A percentile compares a stretch with the other conserved stretches of the same genome.
phyloP scores from a whole-genome alignment of 164 flowering plant genomes.

The Tetrastigma voinierianum region DNA sequence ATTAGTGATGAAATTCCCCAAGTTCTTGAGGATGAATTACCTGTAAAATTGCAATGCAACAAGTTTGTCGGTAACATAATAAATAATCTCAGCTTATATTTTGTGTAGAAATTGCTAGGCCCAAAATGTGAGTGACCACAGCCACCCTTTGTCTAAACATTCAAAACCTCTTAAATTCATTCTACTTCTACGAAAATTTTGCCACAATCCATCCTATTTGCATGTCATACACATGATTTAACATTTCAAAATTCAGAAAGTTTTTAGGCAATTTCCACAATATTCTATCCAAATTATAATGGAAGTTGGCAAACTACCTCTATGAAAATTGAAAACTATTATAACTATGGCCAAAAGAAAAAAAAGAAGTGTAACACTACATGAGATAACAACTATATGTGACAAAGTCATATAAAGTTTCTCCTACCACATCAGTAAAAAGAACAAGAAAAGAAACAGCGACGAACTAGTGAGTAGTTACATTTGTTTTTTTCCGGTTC shows the following conservation, averaged over 20 bases:
- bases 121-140: background rate
- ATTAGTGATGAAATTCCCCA: slow-evolving; percentile 39
- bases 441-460: no score
- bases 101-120: background rate
- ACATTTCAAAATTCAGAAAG: background rate
- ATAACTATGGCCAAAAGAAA: no score
- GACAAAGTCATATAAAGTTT: no score
- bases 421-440: no score
- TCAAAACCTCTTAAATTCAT: background rate
- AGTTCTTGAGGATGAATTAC: slow-evolving; percentile 19
- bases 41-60: slow-evolving; percentile 4
- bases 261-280: background rate
- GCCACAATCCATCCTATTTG: background rate
- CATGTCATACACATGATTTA: background rate
- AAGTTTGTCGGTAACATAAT: background rate
- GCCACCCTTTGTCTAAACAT: background rate
- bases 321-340: no score
- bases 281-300: background rate
- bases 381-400: no score
- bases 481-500: no score
- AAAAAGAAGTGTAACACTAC: no score
- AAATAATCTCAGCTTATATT: background rate
- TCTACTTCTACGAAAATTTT: background rate
- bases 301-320: background rate
- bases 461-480: no score